Base-by-base conservation (phyloP, 306 rosid genomes). In the Vigna nakashimae region DNA sequence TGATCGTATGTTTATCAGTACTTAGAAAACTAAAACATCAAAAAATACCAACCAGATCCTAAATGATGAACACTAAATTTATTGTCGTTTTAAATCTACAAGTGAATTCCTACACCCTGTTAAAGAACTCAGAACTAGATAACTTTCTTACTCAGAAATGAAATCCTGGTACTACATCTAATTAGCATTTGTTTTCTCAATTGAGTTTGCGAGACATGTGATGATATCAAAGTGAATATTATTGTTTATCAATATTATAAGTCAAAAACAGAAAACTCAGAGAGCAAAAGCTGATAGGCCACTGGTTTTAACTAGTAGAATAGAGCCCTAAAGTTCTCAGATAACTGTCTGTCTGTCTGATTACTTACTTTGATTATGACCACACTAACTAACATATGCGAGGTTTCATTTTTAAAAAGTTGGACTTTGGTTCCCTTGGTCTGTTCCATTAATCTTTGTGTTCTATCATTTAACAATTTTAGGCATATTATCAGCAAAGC, bases 81-180 rank as follows among this genome's bases (percentile, higher is more conserved):
- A 43, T 43, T 42, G 48, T 69, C 50, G 18, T 49, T 49, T 14
- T 55, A 4, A 57, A 57, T 78, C 40, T 36, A 46, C 26, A 58
- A 32, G 48, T 78, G 24, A 78, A 34, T 58, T 68, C 28, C 16
- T 43, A 11, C 3, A 45, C 11, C 81, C 15, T 68, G 4, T 40
- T 43, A 26, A 77, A 55, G 50, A 69, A 30, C 46, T 56, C 52
- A 28, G 32, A 11, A 22, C 14, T 32, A 22, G 5, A n/a, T 57
- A 43, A 1, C 30, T 68, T 65, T 46, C 40, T 69, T 26, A 28
- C 45, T 12, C 46, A 30, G 24, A 57, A 32, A 78, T 57, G 62
- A 30, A 69, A 58, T 13, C 1, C 0, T 59, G 4, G 18, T 69
- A 42, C 20, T 65, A 11, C 18, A 20, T 53, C 55, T 43, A 15